Evolutionary conservation across 805 yeast genomes (phyloP).

Genomic region (Ogataea nakhonphanomensis): DNA sequence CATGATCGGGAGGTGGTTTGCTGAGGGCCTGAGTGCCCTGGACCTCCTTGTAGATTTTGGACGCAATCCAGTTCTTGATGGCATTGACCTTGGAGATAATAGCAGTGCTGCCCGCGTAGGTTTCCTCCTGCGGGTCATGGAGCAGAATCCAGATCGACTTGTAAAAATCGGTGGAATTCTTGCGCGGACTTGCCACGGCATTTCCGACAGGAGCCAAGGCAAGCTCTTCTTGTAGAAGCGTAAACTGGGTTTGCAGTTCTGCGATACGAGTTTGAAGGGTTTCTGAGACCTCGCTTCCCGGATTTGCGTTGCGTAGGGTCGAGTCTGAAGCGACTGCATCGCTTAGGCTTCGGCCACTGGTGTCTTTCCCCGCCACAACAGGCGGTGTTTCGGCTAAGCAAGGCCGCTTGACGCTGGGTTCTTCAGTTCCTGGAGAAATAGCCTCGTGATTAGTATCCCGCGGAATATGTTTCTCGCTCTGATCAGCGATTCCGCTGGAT

Average conservation of each 20-base stretch:
- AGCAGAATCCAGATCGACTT: conserved; percentile 15
- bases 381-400: too few relatives aligned
- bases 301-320: not conserved
- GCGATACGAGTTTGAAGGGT: conserved; percentile 1
- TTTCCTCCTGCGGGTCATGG: conserved; percentile 12
- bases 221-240: conserved; percentile 1
- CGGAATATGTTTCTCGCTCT: too few relatives aligned
- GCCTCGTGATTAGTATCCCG: too few relatives aligned
- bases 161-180: conserved; percentile 6
- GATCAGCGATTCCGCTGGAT: not conserved
- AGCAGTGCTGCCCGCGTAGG: conserved; percentile 25
- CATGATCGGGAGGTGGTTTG: conserved; percentile 13
- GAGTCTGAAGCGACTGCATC: too few relatives aligned
- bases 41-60: conserved; percentile 14
- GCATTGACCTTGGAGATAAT: conserved; percentile 27
- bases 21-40: conserved; percentile 4
- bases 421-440: too few relatives aligned
- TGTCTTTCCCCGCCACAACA: too few relatives aligned
- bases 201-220: not conserved
- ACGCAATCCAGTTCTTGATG: conserved; percentile 19
- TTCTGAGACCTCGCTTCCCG: not conserved
- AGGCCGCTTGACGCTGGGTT: too few relatives aligned
- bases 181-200: not conserved
- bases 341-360: too few relatives aligned
- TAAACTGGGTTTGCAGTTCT: conserved; percentile 1